Percentiles rank a stretch among this genome's conserved stretches.
Evolutionary conservation across 345 rosid genomes (phyloP).

Genomic region (Eucalyptus erythrocorys): DNA sequence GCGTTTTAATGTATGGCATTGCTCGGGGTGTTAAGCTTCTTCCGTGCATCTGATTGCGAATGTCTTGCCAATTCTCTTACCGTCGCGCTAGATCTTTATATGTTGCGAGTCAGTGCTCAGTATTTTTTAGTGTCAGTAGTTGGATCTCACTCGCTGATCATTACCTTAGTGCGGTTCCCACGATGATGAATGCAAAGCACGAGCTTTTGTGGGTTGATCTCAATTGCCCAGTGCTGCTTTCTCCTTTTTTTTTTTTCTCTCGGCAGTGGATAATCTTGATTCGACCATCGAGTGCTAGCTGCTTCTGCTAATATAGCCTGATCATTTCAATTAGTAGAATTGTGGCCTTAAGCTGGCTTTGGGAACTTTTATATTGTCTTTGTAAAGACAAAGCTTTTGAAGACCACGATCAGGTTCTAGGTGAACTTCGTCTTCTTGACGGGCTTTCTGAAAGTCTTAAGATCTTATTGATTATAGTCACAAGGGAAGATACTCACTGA

Average conservation of each 20-base stretch:
- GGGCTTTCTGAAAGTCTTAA: not conserved
- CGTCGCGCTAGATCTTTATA: not conserved
- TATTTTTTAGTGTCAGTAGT: not conserved
- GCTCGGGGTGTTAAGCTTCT: not conserved
- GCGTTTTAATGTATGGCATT: not conserved
- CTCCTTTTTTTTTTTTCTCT: not conserved
- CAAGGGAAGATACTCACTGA: not conserved
- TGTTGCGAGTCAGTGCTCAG: not conserved
- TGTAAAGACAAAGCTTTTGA: not conserved
- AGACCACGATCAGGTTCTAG: not conserved
- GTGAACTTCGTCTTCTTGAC: not conserved
- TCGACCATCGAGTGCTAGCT: not conserved
- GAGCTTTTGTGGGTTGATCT: not conserved
- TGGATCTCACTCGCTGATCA: not conserved
- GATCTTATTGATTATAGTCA: not conserved
- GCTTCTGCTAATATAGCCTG: not conserved
- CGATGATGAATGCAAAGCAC: not conserved
- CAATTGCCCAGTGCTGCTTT: not conserved
- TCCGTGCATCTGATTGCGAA: not conserved
- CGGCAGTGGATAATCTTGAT: not conserved
- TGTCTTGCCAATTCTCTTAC: not conserved
- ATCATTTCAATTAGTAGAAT: not conserved
- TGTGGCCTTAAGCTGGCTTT: not conserved
- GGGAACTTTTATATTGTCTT: not conserved
- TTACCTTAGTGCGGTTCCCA: not conserved